Evolutionary conservation across 2,329 filamentous ascomycete species (phyloP).

Genomic region (Fusarium abutilonis): DNA sequence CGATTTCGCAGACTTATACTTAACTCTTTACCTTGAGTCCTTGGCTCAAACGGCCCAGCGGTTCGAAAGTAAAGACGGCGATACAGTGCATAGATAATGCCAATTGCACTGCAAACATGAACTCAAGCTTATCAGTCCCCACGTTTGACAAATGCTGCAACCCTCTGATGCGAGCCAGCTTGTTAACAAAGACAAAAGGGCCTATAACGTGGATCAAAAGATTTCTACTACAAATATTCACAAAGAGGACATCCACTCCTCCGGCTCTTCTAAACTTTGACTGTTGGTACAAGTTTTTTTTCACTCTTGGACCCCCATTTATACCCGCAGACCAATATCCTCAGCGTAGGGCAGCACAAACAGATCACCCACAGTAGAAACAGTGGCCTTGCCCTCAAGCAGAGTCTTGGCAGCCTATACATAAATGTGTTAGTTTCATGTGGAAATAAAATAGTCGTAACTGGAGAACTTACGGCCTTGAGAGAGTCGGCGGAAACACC

Average conservation of each 20-base stretch:
- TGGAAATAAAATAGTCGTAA: slow-evolving; percentile 9
- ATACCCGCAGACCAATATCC: slow-evolving; percentile 94
- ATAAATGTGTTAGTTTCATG: slow-evolving; percentile 41
- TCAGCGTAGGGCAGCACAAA: slow-evolving; percentile 90
- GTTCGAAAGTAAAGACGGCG: not conserved
- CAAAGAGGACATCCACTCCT: slow-evolving; percentile 52
- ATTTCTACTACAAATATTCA: slow-evolving; percentile 60
- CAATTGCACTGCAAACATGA: not conserved
- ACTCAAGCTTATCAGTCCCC: not conserved
- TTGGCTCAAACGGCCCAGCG: not conserved
- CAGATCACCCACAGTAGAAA: slow-evolving; percentile 91
- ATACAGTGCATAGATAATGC: not conserved
- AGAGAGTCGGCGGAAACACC: slow-evolving; percentile 84
- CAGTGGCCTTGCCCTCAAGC: slow-evolving; percentile 86
- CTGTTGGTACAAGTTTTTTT: slow-evolving; percentile 57
- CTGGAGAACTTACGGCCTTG: slow-evolving; percentile 75
- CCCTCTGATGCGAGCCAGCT: slow-evolving; percentile 8
- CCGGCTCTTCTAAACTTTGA: slow-evolving; percentile 53
- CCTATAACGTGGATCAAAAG: slow-evolving; percentile 45
- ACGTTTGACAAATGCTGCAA: not conserved
- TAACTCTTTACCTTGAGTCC: not conserved
- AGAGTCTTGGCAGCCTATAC: slow-evolving; percentile 85
- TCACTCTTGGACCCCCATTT: slow-evolving; percentile 58
- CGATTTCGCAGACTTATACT: not conserved
- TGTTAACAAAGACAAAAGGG: slow-evolving; percentile 18